Conservation (phyloP, 208 protist genomes). For the Acanthamoeba culbertsoni region DNA sequence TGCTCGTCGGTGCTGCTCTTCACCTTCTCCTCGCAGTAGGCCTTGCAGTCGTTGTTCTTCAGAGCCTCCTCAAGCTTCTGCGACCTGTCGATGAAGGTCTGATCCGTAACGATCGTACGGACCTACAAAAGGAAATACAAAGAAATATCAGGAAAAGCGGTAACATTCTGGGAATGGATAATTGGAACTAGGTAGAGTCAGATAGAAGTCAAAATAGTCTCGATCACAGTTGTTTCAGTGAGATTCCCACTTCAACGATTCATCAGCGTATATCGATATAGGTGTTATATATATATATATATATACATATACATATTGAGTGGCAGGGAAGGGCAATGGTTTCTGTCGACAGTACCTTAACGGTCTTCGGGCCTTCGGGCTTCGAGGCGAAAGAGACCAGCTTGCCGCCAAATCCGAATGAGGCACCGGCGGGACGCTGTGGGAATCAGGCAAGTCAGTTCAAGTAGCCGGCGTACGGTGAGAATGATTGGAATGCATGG, state of each 20-base stretch:
- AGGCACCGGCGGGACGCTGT: conserved; percentile 78
- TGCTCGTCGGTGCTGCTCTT: background rate
- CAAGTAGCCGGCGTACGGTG: too few species aligned
- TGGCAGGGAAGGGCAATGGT: background rate
- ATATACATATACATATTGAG: background rate
- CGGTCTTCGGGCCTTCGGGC: background rate
- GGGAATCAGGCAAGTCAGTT: too few species aligned
- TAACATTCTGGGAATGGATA: too few species aligned
- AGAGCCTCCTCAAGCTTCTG: conserved; percentile 71
- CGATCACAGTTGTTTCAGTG: conserved; percentile 19
- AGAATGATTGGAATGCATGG: conserved; percentile 57
- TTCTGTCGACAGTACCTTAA: background rate
- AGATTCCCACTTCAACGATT: conserved; percentile 49
- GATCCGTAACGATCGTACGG: conserved; percentile 66
- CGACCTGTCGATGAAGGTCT: conserved; percentile 54
- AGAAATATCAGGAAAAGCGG: background rate
- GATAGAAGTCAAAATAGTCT: conserved; percentile 18
- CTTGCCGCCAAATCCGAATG: conserved; percentile 88
- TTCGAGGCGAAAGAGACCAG: conserved; percentile 74
- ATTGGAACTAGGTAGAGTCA: too few species aligned
- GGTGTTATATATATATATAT: too few species aligned
- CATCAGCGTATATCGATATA: too few species aligned
- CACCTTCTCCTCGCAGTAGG: conserved; percentile 76
- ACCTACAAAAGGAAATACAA: background rate
- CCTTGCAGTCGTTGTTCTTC: background rate